Base-by-base conservation (phyloP, 1,139 yeast species). In the Blastobotrys buckinghamii region DNA sequence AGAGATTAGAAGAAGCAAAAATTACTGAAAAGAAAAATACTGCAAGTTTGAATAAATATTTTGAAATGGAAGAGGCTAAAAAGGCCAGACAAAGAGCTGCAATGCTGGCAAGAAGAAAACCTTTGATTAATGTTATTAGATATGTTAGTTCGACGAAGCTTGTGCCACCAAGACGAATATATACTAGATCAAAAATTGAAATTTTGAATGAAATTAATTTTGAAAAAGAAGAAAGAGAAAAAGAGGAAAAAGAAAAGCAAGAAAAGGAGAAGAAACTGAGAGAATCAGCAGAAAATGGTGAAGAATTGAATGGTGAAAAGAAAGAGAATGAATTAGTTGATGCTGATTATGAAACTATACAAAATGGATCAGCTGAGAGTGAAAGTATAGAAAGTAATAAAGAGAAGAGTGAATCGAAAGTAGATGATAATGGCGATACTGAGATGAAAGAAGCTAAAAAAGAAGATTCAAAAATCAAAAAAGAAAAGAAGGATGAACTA, bases 31-130 rank as follows among this genome's bases (percentile, higher is more conserved):
- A 77, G 61, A 76, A 77, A 45, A 92, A 94, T 64, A 69, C 81
- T 4, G 72, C 79, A 29, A 84, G 97, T 2, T 72, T 92, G 55
- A 80, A 85, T 53, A 74, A 76, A 59, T 90, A 86, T 60, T 79
- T 83, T 59, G 94, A 90, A 58, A 92, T 87, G 63, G 98, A 92
- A 64, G 73, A 84, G 41, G 83, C 81, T 42, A 84, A 87, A 60
- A 88, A 87, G 64, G 83, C 83, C 63, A 77, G 77, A 48, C 90
- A 90, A 61, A 71, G 90, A 50, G 88, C 84, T 39, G 70, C 85
- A 53, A 77, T 86, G 65, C 73, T 79, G 52, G 83, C 84, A 62
- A 78, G 76, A 56, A 76, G 90, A 52, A 71, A 72, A 32, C 81
- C 78, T 54, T 68, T 86, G 55, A 71, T 69, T 1, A 75, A 83